phyloP scores from a whole-genome alignment of 768 basidiomycete species.

The Neoboletus magnificus region DNA sequence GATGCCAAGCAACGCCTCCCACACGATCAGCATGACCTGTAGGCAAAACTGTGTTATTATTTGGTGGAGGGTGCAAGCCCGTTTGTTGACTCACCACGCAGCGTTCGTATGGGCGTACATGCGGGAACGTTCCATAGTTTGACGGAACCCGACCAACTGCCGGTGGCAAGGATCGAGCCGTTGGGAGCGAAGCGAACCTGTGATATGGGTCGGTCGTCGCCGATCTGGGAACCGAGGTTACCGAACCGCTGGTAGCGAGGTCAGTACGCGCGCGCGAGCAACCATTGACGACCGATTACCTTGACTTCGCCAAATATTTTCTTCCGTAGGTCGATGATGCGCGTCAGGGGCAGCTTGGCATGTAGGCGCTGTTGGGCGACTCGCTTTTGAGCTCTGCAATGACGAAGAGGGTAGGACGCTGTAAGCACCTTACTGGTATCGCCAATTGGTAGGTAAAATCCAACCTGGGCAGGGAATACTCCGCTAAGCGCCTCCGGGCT shows the following conservation, averaged over 20 bases:
- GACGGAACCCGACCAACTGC: conserved; percentile 93
- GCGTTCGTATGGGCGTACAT: conserved; percentile 72
- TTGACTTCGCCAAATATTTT: conserved; percentile 87
- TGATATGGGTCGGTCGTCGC: conserved; percentile 91
- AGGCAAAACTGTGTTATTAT: conserved; percentile 6
- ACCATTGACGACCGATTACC: conserved; percentile 40
- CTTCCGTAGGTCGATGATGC: conserved; percentile 90
- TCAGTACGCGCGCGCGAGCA: neutral
- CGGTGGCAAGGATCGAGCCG: conserved; percentile 82
- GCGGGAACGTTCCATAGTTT: conserved; percentile 96
- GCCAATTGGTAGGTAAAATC: conserved; percentile 59
- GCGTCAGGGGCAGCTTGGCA: conserved; percentile 79
- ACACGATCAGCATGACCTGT: conserved; percentile 86
- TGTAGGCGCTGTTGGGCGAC: conserved; percentile 91
- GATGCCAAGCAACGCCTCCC: conserved; percentile 98
- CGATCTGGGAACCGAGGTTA: conserved; percentile 96
- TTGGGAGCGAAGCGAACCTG: conserved; percentile 95
- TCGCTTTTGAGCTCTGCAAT: conserved; percentile 90
- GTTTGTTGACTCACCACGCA: conserved; percentile 55
- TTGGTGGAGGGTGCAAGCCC: neutral
- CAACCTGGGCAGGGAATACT: conserved; percentile 94
- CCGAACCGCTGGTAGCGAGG: conserved; percentile 63
- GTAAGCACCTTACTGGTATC: conserved; percentile 75
- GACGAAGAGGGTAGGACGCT: conserved; percentile 37
- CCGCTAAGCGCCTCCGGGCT: conserved; percentile 81